phyloP scores from a whole-genome alignment of 805 yeast genomes.

The Metschnikowia gelsemii region DNA sequence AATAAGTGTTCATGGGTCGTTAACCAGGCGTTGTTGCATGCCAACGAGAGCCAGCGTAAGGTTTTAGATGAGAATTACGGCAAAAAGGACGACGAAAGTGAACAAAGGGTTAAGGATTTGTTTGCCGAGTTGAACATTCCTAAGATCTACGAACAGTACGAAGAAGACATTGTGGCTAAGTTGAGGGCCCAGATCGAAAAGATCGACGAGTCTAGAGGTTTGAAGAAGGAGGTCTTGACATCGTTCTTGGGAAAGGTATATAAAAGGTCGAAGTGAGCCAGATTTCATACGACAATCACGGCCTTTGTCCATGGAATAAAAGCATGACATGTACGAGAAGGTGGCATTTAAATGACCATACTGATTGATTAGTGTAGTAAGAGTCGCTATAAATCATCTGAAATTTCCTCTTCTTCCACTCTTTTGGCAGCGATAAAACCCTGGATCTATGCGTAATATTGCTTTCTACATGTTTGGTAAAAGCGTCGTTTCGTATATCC shows the following conservation, averaged over 20 bases:
- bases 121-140: constrained; percentile 75
- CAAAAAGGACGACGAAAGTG: constrained; percentile 66
- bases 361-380: too few relatives aligned
- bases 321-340: too few relatives aligned
- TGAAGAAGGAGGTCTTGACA: constrained; percentile 81
- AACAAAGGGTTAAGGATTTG: constrained; percentile 66
- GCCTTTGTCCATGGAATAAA: too few relatives aligned
- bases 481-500: background rate
- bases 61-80: constrained; percentile 89
- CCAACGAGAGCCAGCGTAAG: constrained; percentile 75
- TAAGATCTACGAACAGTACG: constrained; percentile 72
- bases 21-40: constrained; percentile 84
- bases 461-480: too few relatives aligned
- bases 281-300: too few relatives aligned
- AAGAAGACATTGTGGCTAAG: constrained; percentile 69
- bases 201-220: constrained; percentile 90
- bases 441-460: too few relatives aligned
- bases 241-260: constrained; percentile 87
- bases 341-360: too few relatives aligned
- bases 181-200: constrained; percentile 63
- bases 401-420: too few relatives aligned
- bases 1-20: constrained; percentile 98
- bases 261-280: constrained; percentile 85
- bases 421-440: too few relatives aligned
- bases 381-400: too few relatives aligned